Evolutionary conservation across 1,284 basidiomycete genomes (phyloP).

Genomic region (Malassezia sympodialis): DNA sequence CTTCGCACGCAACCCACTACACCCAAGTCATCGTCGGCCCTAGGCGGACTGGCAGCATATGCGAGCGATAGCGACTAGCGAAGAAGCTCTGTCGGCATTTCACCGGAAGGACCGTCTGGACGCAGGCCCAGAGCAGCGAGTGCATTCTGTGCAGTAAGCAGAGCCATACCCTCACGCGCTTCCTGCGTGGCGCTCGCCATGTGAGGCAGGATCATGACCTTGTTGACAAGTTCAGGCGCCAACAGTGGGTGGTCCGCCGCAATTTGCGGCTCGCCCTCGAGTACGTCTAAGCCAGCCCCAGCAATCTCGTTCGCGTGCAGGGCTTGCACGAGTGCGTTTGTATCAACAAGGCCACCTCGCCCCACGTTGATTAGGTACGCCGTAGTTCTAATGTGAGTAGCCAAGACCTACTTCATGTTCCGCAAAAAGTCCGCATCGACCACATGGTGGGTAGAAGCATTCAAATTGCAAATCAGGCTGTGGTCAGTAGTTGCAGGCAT

Average conservation of each 20-base stretch:
- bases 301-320: conserved; percentile 68
- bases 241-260: conserved; percentile 66
- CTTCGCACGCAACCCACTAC: conserved; percentile 16
- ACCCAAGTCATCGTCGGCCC: conserved; percentile 10
- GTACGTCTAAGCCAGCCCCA: conserved; percentile 84
- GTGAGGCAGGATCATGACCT: conserved; percentile 73
- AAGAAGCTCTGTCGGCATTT: conserved; percentile 28
- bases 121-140: conserved; percentile 28
- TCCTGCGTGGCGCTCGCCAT: conserved; percentile 80
- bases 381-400: conserved; percentile 15
- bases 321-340: conserved; percentile 68
- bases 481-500: neutral
- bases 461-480: conserved; percentile 66
- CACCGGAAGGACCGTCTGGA: conserved; percentile 19
- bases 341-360: conserved; percentile 63
- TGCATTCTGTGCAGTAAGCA: conserved; percentile 27
- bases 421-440: conserved; percentile 63
- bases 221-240: conserved; percentile 42
- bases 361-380: conserved; percentile 36
- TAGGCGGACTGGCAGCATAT: conserved; percentile 35
- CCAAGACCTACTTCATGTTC: conserved; percentile 65
- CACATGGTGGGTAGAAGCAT: conserved; percentile 61
- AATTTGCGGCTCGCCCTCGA: conserved; percentile 75
- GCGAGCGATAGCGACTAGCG: conserved; percentile 35
- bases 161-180: conserved; percentile 70